phyloP scores from a whole-genome alignment of 208 protist genomes.

The Acanthamoeba lenticulata region DNA sequence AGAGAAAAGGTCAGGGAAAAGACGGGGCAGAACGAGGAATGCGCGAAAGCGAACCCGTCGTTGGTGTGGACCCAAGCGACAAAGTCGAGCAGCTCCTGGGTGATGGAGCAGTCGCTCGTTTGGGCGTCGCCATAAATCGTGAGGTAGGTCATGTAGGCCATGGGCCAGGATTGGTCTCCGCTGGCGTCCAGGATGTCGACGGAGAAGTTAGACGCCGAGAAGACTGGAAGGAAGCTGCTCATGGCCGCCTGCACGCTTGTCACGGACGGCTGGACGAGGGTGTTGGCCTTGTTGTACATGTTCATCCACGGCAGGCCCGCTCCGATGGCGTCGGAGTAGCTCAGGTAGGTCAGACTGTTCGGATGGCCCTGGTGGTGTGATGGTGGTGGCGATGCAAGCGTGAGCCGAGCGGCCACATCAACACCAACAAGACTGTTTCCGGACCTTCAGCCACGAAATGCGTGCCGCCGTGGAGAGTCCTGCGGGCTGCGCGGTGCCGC shows the following conservation, averaged over 20 bases:
- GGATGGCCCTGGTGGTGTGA: neutral
- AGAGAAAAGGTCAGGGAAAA: neutral
- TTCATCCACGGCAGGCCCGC: neutral
- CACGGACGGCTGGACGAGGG: neutral
- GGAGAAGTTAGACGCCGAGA: neutral
- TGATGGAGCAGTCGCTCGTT: neutral
- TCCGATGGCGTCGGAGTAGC: neutral
- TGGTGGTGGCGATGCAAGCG: neutral
- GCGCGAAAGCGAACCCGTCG: neutral
- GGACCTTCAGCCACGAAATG: neutral
- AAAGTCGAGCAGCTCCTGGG: conserved; percentile 2
- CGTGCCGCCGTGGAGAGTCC: neutral
- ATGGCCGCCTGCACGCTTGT: neutral
- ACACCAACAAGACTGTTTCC: neutral
- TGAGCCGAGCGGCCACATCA: neutral
- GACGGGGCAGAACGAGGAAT: neutral
- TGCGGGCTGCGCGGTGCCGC: neutral
- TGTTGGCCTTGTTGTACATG: neutral
- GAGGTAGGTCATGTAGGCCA: conserved; percentile 26
- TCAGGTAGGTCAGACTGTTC: neutral
- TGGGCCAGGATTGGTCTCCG: neutral
- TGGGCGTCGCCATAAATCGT: neutral
- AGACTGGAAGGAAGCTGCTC: neutral
- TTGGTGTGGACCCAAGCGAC: neutral
- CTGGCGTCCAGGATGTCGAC: neutral